A percentile compares a stretch with the other conserved stretches of the same genome.
Evolutionary conservation across 768 basidiomycete genomes (phyloP).

Genomic region (Kwoniella sp.): DNA sequence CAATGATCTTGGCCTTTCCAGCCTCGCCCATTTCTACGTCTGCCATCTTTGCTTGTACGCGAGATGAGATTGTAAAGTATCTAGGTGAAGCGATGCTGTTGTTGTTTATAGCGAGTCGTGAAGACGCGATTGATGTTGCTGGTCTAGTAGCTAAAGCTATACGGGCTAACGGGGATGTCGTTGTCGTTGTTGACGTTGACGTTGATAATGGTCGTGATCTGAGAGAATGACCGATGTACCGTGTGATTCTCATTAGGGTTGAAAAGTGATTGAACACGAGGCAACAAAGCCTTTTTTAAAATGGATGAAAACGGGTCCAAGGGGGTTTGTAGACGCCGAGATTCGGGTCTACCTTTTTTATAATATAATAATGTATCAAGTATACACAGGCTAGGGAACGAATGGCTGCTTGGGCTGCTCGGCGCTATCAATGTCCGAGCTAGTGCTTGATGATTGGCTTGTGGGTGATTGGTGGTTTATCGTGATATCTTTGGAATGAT

Average conservation of each 20-base stretch:
- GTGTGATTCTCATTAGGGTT: constrained; percentile 19
- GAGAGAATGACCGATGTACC: constrained; percentile 14
- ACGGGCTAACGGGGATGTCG: constrained; percentile 1
- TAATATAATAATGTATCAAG: neutral
- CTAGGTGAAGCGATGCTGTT: constrained; percentile 5
- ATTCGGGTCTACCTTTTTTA: neutral
- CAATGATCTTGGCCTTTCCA: constrained; percentile 65
- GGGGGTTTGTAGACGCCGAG: neutral
- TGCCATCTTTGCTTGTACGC: constrained; percentile 16
- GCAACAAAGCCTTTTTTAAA: neutral
- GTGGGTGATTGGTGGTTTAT: neutral
- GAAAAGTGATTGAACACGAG: constrained; percentile 2
- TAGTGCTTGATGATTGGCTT: neutral
- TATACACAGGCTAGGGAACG: no score
- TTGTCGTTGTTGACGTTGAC: neutral
- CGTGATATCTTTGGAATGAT: neutral
- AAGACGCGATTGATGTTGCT: neutral
- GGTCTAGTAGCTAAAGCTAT: neutral
- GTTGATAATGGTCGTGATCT: constrained; percentile 15
- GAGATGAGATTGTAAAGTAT: neutral
- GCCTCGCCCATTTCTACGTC: constrained; percentile 27
- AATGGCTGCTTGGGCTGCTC: no score
- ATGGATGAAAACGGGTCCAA: neutral
- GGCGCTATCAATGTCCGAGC: constrained; percentile 1
- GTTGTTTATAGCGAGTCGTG: neutral